Conservation (phyloP, 305 asterid species). For the Solanum chacoense region DNA sequence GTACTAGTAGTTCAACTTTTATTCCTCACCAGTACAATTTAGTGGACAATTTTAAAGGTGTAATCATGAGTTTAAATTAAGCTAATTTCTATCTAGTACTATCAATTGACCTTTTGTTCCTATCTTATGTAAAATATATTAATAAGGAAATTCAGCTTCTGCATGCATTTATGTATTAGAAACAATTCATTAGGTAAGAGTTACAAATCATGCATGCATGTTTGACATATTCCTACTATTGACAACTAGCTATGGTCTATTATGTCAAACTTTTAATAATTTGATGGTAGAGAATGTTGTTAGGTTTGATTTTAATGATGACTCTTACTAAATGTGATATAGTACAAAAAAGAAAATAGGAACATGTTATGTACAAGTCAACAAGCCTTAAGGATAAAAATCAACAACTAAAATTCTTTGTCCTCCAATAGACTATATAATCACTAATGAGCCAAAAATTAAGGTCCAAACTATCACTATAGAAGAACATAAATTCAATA, state of each 20-base stretch:
- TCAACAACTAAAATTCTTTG: background rate
- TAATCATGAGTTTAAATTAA: background rate
- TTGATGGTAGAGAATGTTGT: background rate
- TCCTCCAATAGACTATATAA: background rate
- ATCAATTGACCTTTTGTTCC: background rate
- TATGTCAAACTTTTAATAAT: background rate
- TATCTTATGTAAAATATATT: background rate
- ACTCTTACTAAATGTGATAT: background rate
- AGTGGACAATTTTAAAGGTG: background rate
- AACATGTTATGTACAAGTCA: background rate
- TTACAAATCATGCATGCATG: background rate
- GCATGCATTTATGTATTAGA: background rate
- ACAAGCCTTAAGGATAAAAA: background rate
- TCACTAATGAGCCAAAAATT: background rate
- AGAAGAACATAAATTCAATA: background rate
- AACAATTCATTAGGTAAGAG: background rate
- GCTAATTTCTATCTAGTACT: background rate
- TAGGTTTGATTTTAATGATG: background rate
- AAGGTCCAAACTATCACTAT: background rate
- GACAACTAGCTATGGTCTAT: background rate
- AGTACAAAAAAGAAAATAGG: background rate
- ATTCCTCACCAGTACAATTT: background rate
- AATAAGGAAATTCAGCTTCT: background rate
- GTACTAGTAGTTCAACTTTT: background rate
- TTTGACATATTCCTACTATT: background rate